These are phyloP conservation scores for Amphicarpaea edgeworthii DNA, from an alignment of 306 rosid species.

Conservation along the genomic window DNA sequence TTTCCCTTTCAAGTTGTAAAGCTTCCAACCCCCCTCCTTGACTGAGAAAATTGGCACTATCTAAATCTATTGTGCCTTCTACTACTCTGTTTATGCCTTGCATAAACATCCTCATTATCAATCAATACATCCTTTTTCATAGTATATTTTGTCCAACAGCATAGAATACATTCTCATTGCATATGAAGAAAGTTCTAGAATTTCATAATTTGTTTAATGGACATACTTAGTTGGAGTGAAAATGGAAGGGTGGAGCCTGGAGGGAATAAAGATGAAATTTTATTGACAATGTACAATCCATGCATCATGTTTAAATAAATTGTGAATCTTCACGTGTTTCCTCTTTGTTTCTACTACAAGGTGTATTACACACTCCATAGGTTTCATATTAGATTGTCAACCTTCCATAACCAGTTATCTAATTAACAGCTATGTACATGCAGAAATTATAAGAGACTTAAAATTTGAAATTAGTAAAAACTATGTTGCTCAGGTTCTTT, in stretches of 20 bases:
- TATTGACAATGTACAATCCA: not conserved
- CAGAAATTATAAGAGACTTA: conserved; percentile 4
- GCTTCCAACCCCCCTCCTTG: not conserved
- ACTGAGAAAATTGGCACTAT: not conserved
- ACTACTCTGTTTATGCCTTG: conserved; percentile 4
- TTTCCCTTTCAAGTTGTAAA: conserved; percentile 1
- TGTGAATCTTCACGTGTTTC: not conserved
- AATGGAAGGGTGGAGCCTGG: not conserved
- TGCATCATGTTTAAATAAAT: conserved; percentile 19
- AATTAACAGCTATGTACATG: not conserved
- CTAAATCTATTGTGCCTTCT: not conserved
- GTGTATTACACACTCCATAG: not conserved
- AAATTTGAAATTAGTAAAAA: conserved; percentile 26
- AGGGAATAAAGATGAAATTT: conserved; percentile 7
- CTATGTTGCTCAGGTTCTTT: conserved; percentile 20
- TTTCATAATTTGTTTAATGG: not conserved
- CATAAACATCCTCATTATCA: not conserved
- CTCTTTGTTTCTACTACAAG: not conserved
- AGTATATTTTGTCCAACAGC: conserved; percentile 7
- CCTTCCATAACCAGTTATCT: conserved; percentile 25
- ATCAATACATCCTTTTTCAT: not conserved
- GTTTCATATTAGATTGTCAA: conserved; percentile 38
- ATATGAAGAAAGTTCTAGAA: conserved; percentile 2
- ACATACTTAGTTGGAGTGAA: not conserved
- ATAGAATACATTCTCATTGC: not conserved